A percentile compares a stretch with the other conserved stretches of the same genome.
Conservation (phyloP, 1,284 basidiomycete genomes). For the Fistulinella staudtii region DNA sequence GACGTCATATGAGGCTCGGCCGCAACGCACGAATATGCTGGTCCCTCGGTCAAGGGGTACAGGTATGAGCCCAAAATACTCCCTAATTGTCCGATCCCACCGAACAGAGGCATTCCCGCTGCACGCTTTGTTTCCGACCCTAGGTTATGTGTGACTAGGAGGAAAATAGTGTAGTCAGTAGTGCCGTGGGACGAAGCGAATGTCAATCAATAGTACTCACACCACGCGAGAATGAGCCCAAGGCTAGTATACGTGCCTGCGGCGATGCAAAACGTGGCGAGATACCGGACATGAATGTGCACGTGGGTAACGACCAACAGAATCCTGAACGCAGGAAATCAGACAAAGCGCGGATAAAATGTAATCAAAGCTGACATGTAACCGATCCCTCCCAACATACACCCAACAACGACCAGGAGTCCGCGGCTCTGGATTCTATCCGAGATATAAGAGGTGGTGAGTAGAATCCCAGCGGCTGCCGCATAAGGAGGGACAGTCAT, state of each 20-base stretch:
- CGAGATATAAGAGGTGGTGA: constrained; percentile 61
- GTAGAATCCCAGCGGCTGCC: constrained; percentile 63
- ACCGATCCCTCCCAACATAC: constrained; percentile 55
- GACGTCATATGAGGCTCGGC: background rate
- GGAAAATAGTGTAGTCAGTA: background rate
- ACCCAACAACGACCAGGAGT: constrained; percentile 47
- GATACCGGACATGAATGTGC: constrained; percentile 52
- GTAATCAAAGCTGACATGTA: constrained; percentile 38
- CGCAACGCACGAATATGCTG: constrained; percentile 52
- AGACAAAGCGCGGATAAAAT: background rate
- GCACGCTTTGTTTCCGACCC: constrained; percentile 77
- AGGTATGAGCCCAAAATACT: constrained; percentile 70
- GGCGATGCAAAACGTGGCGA: constrained; percentile 67
- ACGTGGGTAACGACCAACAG: constrained; percentile 29
- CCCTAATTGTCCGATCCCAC: constrained; percentile 72
- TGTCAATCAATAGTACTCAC: constrained; percentile 38
- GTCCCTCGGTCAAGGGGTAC: constrained; percentile 61
- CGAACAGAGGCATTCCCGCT: constrained; percentile 69
- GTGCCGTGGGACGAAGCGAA: background rate
- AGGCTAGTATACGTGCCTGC: constrained; percentile 67
- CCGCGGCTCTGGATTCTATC: constrained; percentile 75
- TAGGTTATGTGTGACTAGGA: constrained; percentile 64
- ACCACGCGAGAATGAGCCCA: constrained; percentile 68
- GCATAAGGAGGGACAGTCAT: constrained; percentile 83
- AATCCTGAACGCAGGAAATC: constrained; percentile 16